phyloP scores from a whole-genome alignment of 352 stramenopile genomes.

The Globisporangium okanoganense region DNA sequence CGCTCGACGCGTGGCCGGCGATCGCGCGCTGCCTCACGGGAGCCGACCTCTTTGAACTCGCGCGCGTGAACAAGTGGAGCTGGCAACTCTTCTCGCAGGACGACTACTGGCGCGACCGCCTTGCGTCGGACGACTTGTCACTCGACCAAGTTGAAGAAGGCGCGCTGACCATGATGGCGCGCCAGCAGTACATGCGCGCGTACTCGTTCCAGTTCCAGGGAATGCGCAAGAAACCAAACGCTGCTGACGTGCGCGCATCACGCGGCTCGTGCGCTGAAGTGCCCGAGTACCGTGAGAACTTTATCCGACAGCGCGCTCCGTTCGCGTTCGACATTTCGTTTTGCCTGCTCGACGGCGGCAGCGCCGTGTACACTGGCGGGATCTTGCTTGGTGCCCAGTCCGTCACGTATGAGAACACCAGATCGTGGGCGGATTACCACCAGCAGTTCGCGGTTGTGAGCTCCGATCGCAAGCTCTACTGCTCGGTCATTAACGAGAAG shows the following conservation, averaged over 20 bases:
- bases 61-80: background rate
- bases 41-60: background rate
- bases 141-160: background rate
- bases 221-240: background rate
- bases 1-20: background rate
- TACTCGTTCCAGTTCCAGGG: constrained; percentile 5
- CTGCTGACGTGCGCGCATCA: background rate
- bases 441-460: constrained; percentile 39
- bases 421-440: constrained; percentile 35
- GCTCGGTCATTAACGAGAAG: constrained; percentile 36
- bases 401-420: constrained; percentile 18
- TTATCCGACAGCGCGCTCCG: background rate
- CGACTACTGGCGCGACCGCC: background rate
- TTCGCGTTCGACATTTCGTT: background rate
- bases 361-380: constrained; percentile 11
- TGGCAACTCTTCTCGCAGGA: background rate
- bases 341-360: background rate
- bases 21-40: background rate
- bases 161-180: background rate
- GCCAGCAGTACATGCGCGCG: constrained; percentile 3
- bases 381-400: constrained; percentile 46
- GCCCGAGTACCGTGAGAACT: background rate
- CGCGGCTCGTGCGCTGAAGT: background rate
- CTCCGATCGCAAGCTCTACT: constrained; percentile 34
- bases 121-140: background rate